Percentiles rank a stretch among this genome's conserved stretches.
phyloP scores from a whole-genome alignment of 1,139 yeast species.

The Debaryomyces coudertii region DNA sequence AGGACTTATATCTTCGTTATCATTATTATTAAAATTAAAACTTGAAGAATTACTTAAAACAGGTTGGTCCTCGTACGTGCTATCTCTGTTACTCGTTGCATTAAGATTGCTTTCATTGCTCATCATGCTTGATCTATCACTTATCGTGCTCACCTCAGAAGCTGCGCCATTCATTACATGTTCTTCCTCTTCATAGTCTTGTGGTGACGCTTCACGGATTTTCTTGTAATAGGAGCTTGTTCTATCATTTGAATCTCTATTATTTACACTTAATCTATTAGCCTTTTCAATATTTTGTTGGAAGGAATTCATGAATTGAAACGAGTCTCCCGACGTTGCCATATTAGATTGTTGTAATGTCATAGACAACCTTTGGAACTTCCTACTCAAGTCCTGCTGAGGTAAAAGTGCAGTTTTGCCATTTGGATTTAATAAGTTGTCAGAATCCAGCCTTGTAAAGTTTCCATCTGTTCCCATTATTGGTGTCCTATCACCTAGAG shows the following conservation, averaged over 20 bases:
- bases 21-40: conserved; percentile 16
- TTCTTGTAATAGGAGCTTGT: conserved; percentile 40
- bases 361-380: conserved; percentile 44
- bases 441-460: conserved; percentile 5
- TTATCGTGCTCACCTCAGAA: conserved; percentile 30
- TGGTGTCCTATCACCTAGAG: conserved; percentile 14
- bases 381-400: conserved; percentile 38
- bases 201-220: conserved; percentile 22
- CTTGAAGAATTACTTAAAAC: conserved; percentile 13
- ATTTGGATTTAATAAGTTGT: conserved; percentile 7
- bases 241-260: conserved; percentile 3
- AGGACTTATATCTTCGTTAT: conserved; percentile 1
- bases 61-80: neutral
- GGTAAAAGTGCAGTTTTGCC: conserved; percentile 26
- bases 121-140: conserved; percentile 30
- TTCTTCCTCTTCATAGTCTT: conserved; percentile 17
- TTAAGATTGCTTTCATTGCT: conserved; percentile 16
- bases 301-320: conserved; percentile 45
- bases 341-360: conserved; percentile 38
- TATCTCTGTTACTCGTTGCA: neutral
- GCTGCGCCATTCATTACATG: conserved; percentile 7
- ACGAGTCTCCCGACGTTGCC: conserved; percentile 43
- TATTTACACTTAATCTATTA: conserved; percentile 10
- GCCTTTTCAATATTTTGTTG: conserved; percentile 38
- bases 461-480: conserved; percentile 9